Evolutionary conservation across 306 rosid genomes (phyloP), one percentile per base, ranked within the genome.

Genomic region (Quillaja saponaria): DNA sequence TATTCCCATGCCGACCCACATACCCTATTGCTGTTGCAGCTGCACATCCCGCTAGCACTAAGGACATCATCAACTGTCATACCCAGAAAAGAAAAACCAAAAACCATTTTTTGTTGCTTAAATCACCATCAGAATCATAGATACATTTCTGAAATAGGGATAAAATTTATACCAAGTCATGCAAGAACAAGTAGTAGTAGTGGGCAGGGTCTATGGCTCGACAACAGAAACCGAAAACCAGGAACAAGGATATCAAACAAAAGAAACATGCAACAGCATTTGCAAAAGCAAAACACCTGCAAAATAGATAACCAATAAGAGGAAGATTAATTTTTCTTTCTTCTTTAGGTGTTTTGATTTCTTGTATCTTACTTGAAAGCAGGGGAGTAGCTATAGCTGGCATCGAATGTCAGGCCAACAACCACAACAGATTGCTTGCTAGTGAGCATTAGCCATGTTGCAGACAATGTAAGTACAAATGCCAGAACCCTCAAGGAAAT

Each of bases 1-100:
- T n/a, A 40, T 79, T 81, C 47, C 87, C 91, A 49, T 76, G 61
- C 68, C 39, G 52, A 15, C 91, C 91, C 31, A 85, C 75, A 45
- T 46, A 70, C 53, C 85, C 87, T 28, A 71, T 75, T 0, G 87
- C 85, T 1, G 80, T 79, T 2, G 80, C 83, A 2, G 87, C 77
- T 10, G 79, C 78, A 21, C 85, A 78, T 53, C 85, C 85, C 8
- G 71, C 66, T 34, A 71, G 46, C 47, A 74, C 49, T 64, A 85
- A 13, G 6, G 6, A 40, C 71, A 71, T 20, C 66, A 82, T 61
- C 41, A 76, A 14, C 90, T 84, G 67, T 37, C 33, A 25, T 13
- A 28, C 18, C 14, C 19, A 54, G 35, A n/a, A 31, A 11, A 1
- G 13, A 15, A 42, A 37, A 8, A 40, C 13, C 5, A 20, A 11